Evolutionary conservation across 2,329 filamentous ascomycete species (phyloP), one percentile per base, ranked within the genome.

Genomic region (Colletotrichum trifolii): DNA sequence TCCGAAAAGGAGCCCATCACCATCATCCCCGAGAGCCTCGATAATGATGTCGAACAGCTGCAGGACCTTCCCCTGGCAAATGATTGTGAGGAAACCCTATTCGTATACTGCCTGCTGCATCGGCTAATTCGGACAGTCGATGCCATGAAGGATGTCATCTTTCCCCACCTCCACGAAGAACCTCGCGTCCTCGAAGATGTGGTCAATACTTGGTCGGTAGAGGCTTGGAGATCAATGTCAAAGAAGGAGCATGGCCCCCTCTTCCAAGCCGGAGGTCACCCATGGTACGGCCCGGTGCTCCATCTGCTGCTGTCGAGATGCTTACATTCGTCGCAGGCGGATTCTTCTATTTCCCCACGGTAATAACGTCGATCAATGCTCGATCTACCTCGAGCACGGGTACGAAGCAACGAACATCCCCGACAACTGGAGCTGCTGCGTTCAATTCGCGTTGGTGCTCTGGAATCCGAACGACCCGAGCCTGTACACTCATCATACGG

Each of bases 311-410:
- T 12, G 25, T 17, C 48, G n/a, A 36, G 48, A 52, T 55, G 58
- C 71, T 73, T 52, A 74, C 67, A 54, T 33, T 13, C 53, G 40
- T 35, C 49, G 25, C 68, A 94, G 91, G 96, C 91, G 95, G 73
- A 91, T 98, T 71, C 86, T 99, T 12, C 94, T 99, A 76, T 99
- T 99, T 74, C 95, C 96, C 0, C 94, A 90, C 68, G 96, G 96
- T 55, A 99, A 99, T 77, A 95, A 97, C 70, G 92, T 94, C 60
- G 95, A 98, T 70, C 91, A 93, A 73, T 93, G 91, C 50, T 98
- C 96, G 6, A 93, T 99, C 76, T 99, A 98, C 77, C 87, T 99
- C 25, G 96, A 99, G 77, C 96, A 98, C 77, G 96, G 93, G 48
- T 97, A 92, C 79, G 91, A 93, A 33, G 81, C 79, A 68, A 87